These are phyloP conservation scores for Lichtheimia ornata DNA, from an alignment of 371 early-diverging fungal species.

Conservation along the genomic window DNA sequence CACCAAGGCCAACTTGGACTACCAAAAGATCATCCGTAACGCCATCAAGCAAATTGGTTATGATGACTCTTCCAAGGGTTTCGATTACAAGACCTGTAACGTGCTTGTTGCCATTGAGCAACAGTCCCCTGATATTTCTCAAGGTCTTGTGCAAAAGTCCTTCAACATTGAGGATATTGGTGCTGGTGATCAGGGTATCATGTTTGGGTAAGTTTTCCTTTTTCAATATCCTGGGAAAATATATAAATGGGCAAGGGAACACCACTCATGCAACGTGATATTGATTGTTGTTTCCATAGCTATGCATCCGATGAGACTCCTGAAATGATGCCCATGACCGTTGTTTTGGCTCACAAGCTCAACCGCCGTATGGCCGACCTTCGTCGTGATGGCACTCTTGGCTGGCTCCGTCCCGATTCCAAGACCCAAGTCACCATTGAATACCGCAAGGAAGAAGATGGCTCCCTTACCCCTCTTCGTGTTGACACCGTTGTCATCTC, in stretches of 20 bases:
- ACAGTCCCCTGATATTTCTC: constrained; percentile 98
- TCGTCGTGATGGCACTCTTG: constrained; percentile 88
- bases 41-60: constrained; percentile 99
- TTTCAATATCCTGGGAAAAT: too few relatives aligned
- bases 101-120: constrained; percentile 98
- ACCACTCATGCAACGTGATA: too few relatives aligned
- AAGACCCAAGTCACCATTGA: constrained; percentile 99
- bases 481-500: constrained; percentile 99
- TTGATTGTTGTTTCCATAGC: not conserved
- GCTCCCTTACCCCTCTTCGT: constrained; percentile 92
- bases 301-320: constrained; percentile 99
- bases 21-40: constrained; percentile 97
- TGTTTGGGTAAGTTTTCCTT: constrained; percentile 71
- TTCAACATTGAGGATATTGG: constrained; percentile 95
- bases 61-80: constrained; percentile 96
- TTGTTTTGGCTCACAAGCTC: constrained; percentile 96
- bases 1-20: constrained; percentile 96
- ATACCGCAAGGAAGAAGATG: constrained; percentile 90
- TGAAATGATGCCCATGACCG: constrained; percentile 98
- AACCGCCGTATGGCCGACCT: constrained; percentile 94
- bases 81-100: constrained; percentile 99
- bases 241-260: too few relatives aligned
- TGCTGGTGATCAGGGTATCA: constrained; percentile 99
- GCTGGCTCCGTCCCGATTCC: constrained; percentile 98
- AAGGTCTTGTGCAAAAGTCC: constrained; percentile 91